Conservation (phyloP, 805 yeast genomes). For the Cyberlindnera misumaiensis region DNA sequence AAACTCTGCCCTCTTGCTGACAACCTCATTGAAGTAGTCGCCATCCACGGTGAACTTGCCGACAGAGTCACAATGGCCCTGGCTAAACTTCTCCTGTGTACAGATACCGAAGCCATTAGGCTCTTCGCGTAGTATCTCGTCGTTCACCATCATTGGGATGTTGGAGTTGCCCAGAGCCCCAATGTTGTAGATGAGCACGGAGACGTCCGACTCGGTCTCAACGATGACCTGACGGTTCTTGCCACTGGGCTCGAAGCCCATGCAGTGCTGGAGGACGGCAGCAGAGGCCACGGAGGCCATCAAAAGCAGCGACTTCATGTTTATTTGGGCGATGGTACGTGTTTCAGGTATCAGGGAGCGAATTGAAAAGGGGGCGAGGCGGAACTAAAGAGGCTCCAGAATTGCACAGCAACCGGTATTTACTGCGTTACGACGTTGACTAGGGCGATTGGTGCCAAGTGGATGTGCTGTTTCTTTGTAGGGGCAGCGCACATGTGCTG, state of each 20-base stretch:
- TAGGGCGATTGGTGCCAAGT: too few relatives aligned
- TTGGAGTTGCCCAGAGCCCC: conserved; percentile 6
- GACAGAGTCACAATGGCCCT: conserved; percentile 7
- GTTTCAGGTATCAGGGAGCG: too few relatives aligned
- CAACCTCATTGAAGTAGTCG: conserved; percentile 1
- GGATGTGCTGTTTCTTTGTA: too few relatives aligned
- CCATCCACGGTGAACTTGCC: conserved; percentile 9
- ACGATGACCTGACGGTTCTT: not conserved
- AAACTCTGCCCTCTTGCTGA: conserved; percentile 1
- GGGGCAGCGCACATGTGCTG: too few relatives aligned
- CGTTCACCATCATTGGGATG: conserved; percentile 9
- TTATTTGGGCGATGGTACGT: not conserved
- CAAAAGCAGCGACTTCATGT: not conserved
- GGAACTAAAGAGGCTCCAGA: too few relatives aligned
- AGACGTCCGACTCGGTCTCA: conserved; percentile 2
- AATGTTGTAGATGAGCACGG: conserved; percentile 10
- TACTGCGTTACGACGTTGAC: too few relatives aligned
- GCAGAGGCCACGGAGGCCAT: not conserved
- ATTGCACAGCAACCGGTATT: too few relatives aligned
- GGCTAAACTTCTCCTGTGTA: conserved; percentile 6
- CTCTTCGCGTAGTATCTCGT: conserved; percentile 2
- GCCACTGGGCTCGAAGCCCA: not conserved
- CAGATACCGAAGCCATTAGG: conserved; percentile 11
- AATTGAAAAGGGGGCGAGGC: too few relatives aligned
- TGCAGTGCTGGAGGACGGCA: not conserved